Conservation (phyloP, 1,284 basidiomycete genomes). For the Hortiboletus rubellus region DNA sequence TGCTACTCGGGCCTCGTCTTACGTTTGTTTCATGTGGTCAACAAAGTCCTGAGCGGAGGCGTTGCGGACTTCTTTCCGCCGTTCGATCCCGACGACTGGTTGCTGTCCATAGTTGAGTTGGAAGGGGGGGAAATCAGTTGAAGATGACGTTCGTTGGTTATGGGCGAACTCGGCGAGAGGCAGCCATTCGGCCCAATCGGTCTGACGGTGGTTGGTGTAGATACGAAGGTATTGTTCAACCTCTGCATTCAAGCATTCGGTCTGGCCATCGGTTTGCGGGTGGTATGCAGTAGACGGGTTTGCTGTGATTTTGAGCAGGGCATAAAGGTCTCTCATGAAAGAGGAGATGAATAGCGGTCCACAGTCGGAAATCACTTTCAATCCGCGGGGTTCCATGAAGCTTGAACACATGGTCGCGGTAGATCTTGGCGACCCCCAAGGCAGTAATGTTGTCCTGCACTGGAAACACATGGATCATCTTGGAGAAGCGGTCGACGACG, state of each 20-base stretch:
- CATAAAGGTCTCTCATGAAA: not conserved
- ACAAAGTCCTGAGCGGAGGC: too few relatives aligned
- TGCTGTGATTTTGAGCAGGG: accelerated
- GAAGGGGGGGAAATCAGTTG: not conserved
- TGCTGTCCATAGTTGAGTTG: not conserved
- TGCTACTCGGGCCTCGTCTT: too few relatives aligned
- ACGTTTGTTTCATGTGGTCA: too few relatives aligned
- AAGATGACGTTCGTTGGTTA: not conserved
- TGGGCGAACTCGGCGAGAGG: not conserved
- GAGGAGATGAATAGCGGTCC: slow-evolving; percentile 19
- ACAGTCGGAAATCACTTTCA: slow-evolving; percentile 4
- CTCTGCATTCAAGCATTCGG: accelerated
- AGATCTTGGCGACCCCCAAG: slow-evolving; percentile 25
- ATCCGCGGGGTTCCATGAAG: not conserved
- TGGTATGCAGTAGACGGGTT: not conserved
- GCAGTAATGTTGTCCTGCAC: slow-evolving; percentile 15
- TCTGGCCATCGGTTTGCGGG: not conserved
- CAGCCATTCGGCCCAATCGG: not conserved
- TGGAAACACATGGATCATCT: slow-evolving; percentile 5
- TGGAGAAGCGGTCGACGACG: slow-evolving; percentile 39
- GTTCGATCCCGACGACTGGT: not conserved
- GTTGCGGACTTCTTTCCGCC: too few relatives aligned
- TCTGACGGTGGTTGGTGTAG: not conserved
- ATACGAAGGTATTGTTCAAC: not conserved
- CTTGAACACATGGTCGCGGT: slow-evolving; percentile 36